Conservation (phyloP, 345 rosid genomes). For the Eucalyptus regnans region DNA sequence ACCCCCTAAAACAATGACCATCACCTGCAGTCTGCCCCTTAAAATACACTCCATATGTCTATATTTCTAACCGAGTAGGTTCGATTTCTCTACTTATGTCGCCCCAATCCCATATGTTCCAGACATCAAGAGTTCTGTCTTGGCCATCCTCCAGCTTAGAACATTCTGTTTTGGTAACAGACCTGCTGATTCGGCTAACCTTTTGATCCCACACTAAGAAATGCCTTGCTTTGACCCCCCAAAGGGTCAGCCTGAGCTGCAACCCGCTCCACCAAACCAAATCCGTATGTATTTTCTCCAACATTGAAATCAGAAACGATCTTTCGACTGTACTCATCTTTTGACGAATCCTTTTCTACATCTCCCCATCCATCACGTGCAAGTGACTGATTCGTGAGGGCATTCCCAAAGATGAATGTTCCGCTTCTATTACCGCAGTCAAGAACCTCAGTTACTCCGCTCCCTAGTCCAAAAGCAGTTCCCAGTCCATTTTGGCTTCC, state of each 20-base stretch:
- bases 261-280: neutral
- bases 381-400: neutral
- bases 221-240: neutral
- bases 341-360: neutral
- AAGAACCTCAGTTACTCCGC: neutral
- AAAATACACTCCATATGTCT: neutral
- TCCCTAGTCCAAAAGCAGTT: conserved; percentile 25
- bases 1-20: neutral
- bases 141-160: neutral
- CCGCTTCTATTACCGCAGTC: neutral
- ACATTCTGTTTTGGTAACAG: neutral
- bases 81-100: neutral
- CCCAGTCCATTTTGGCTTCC: conserved; percentile 19
- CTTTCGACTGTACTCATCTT: neutral
- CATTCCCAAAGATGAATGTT: neutral
- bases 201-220: neutral
- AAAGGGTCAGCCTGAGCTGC: neutral
- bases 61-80: neutral
- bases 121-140: neutral
- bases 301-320: neutral
- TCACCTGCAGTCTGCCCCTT: neutral
- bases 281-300: neutral
- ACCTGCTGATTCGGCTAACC: neutral
- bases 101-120: neutral
- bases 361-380: neutral